Evolutionary conservation across 225 moss, liverwort and hornwort genomes (phyloP).

Genomic region (Pseudoscleropodium purum): DNA sequence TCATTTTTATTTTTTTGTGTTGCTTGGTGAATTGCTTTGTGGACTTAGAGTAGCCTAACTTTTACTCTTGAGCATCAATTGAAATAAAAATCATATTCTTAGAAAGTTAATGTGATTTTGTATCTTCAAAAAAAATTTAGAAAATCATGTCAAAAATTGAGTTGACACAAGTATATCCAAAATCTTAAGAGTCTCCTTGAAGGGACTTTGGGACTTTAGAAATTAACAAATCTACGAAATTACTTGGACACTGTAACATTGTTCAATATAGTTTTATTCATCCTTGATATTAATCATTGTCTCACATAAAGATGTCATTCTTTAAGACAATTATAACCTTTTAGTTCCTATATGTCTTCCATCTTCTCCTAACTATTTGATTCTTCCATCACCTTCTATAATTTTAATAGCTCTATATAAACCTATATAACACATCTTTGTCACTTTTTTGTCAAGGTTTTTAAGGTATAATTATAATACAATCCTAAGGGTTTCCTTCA

Average conservation of each 20-base stretch:
- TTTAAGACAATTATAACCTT: neutral
- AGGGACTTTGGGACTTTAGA: no score
- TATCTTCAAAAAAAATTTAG: no score
- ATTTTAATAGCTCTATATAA: neutral
- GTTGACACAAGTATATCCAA: no score
- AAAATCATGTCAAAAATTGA: no score
- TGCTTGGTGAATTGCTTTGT: no score
- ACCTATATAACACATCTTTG: neutral
- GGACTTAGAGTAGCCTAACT: no score
- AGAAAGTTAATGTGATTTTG: no score
- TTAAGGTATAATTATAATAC: neutral
- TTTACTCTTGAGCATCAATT: no score
- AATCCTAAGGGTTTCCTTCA: neutral
- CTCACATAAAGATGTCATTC: neutral
- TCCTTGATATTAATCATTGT: neutral
- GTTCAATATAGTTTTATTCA: neutral
- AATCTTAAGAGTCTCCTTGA: no score
- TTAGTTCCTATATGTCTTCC: rapidly evolving
- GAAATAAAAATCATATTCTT: no score
- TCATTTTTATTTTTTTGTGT: no score
- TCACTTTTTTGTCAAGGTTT: neutral
- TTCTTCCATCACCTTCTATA: neutral
- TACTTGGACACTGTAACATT: neutral
- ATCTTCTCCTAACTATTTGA: neutral
- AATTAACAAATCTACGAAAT: neutral